Conservation (phyloP, 2,329 filamentous ascomycete genomes). For the Hirsutella minnesotensis region DNA sequence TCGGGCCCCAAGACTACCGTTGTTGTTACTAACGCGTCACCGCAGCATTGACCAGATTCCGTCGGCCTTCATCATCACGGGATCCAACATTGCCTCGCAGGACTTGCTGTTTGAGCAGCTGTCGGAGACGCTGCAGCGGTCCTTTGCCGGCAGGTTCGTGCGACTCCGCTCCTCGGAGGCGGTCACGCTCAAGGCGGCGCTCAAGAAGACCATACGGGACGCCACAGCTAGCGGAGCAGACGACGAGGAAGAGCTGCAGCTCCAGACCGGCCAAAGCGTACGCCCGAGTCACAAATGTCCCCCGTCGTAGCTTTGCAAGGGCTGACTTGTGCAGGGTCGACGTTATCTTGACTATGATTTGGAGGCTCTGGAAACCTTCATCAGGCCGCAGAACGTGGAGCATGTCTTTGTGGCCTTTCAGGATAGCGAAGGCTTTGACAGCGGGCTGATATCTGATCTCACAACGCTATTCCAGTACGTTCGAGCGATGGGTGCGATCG, state of each 20-base stretch:
- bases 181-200: conserved; percentile 58
- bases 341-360: conserved; percentile 70
- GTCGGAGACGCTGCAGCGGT: conserved; percentile 38
- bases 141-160: conserved; percentile 45
- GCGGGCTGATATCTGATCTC: conserved; percentile 57
- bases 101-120: conserved; percentile 63
- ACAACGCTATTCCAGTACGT: conserved; percentile 55
- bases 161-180: conserved; percentile 58
- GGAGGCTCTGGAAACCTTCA: conserved; percentile 62
- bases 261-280: conserved; percentile 36
- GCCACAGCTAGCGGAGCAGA: conserved; percentile 37
- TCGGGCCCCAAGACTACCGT: too few species aligned
- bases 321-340: conserved; percentile 31
- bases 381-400: conserved; percentile 37
- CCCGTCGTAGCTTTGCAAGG: too few species aligned
- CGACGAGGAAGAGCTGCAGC: conserved; percentile 43
- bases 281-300: too few species aligned
- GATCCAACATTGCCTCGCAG: conserved; percentile 67
- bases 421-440: conserved; percentile 75
- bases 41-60: conserved; percentile 41
- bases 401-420: conserved; percentile 64
- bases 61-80: conserved; percentile 62
- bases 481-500: too few species aligned
- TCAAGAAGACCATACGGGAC: conserved; percentile 64
- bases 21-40: too few species aligned